Conservation (phyloP, 2,329 filamentous ascomycete genomes). For the Fusarium nelsonii region DNA sequence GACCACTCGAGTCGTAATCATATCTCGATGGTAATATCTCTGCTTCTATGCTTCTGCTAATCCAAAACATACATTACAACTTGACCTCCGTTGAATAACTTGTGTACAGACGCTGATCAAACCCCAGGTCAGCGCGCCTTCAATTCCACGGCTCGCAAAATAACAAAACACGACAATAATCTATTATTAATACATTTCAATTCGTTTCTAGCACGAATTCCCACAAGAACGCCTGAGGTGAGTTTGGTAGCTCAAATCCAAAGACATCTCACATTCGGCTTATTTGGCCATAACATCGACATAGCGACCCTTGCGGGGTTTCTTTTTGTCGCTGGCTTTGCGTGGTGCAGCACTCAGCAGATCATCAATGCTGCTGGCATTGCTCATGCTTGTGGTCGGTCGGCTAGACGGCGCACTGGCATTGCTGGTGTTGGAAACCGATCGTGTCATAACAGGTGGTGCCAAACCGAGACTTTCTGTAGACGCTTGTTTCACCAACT, state of each 20-base stretch:
- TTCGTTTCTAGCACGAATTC: constrained; percentile 36
- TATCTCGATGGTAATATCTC: constrained; percentile 25
- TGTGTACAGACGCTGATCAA: constrained; percentile 35
- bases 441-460: constrained; percentile 60
- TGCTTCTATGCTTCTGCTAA: constrained; percentile 38
- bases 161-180: constrained; percentile 38
- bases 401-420: constrained; percentile 71
- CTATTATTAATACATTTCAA: constrained; percentile 45
- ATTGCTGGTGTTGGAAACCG: constrained; percentile 61
- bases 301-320: constrained; percentile 87
- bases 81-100: constrained; percentile 21
- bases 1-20: constrained; percentile 25
- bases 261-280: constrained; percentile 18
- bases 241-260: constrained; percentile 21
- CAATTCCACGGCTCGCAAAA: constrained; percentile 23
- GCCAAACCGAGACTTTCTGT: constrained; percentile 53
- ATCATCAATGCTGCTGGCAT: constrained; percentile 95
- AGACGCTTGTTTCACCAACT: constrained; percentile 53
- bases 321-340: constrained; percentile 71
- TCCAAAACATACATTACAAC: constrained; percentile 41
- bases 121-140: constrained; percentile 24
- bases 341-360: constrained; percentile 80
- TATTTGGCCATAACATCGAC: constrained; percentile 93
- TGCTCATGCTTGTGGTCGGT: constrained; percentile 85
- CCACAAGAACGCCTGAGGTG: constrained; percentile 38